Base-by-base conservation (phyloP, 2,329 filamentous ascomycete genomes). In the Pleomassaria siparia region DNA sequence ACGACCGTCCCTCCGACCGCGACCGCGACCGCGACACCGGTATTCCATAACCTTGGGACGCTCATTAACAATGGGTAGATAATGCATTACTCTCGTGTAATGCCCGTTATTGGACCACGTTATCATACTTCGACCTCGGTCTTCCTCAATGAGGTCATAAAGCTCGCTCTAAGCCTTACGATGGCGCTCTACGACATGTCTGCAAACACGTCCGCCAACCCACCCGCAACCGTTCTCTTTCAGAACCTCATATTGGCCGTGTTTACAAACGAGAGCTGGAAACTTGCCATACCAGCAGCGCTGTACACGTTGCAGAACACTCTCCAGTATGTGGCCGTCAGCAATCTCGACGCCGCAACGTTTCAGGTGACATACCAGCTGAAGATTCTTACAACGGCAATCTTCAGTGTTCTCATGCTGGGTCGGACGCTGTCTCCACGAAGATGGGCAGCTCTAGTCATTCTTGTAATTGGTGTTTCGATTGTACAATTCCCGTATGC, bases 91-190 rank as follows among this genome's bases (percentile, higher is more conserved):
- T 96, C 91, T 24, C 84, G 91, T 56, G 85, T 95, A 51, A 96
- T 96, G 91, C 88, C 91, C n/a, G 80, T 85, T 9, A 78, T 82
- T 9, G 85, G 86, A 57, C 89, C 91, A 65, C 86, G 91, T 67
- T 97, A 96, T 72, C 89, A 94, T 60, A 86, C 92, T 30, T 96
- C 91, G 33, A 97, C 94, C 9, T 91, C 92, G 35, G 89, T 99
- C 45, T 89, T 97, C 68, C 79, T 97, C 54, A 94, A 91, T 71
- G 94, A 99, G 73, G 81, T 96, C 39, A 81, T 96, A 61, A 97
- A 97, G 73, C 81, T 97, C 26, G 82, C 85, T 29, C 84, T 97
- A 46, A 95, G 89, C 59, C 76, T 96, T 33, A 90, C 88, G 5
- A 86, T 96, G 69, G 18, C 40, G 3, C 80, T 96, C 41, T 90